These are phyloP conservation scores for Martiniozyma asiatica DNA, from an alignment of 1,139 yeast species.

Conservation along the genomic window DNA sequence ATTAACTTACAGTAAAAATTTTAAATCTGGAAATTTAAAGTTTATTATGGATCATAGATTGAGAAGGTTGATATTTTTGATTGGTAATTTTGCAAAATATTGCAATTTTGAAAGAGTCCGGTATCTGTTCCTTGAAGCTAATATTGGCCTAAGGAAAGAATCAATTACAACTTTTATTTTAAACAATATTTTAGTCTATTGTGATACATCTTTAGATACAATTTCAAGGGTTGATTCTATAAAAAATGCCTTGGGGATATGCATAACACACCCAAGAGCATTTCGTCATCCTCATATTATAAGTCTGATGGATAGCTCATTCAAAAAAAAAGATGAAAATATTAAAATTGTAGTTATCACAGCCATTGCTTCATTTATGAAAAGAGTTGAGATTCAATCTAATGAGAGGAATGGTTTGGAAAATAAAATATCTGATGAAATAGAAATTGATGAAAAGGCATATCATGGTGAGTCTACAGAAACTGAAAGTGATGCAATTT, in stretches of 20 bases:
- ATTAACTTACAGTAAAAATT: constrained; percentile 2
- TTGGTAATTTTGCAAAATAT: constrained; percentile 61
- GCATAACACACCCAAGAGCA: constrained; percentile 49
- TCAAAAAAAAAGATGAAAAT: constrained; percentile 25
- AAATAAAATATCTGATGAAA: constrained; percentile 23
- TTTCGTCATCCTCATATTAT: constrained; percentile 46
- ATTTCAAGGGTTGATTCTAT: constrained; percentile 38
- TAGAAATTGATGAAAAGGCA: constrained; percentile 32
- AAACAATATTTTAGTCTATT: constrained; percentile 43
- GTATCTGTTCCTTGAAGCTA: constrained; percentile 28
- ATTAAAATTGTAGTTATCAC: constrained; percentile 40
- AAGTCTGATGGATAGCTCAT: constrained; percentile 39
- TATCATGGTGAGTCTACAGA: constrained; percentile 40
- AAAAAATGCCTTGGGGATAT: constrained; percentile 43
- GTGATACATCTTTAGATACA: constrained; percentile 23
- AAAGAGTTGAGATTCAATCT: constrained; percentile 37
- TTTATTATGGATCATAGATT: constrained; percentile 39
- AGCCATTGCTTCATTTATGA: constrained; percentile 43
- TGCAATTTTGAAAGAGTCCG: constrained; percentile 44
- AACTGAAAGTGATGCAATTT: constrained; percentile 53
- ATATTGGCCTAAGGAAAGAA: constrained; percentile 38
- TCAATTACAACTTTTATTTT: constrained; percentile 44
- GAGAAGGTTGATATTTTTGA: constrained; percentile 44
- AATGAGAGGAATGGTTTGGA: constrained; percentile 28
- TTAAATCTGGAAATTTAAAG: constrained; percentile 5